phyloP scores from a whole-genome alignment of 805 yeast species.

The Candida quercuum region DNA sequence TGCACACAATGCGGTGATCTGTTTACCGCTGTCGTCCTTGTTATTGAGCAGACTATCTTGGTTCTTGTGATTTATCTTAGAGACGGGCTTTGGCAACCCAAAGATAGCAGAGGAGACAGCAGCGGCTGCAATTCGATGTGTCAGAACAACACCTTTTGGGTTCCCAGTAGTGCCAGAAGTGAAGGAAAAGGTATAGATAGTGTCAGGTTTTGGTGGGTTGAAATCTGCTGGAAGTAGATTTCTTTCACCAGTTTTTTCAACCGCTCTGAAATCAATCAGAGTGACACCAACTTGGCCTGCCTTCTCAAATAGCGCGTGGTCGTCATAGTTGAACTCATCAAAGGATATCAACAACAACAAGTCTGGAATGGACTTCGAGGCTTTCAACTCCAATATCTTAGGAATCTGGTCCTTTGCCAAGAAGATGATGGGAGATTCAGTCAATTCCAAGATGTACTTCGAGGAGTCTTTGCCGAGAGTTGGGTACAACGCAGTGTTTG shows the following conservation, averaged over 20 bases:
- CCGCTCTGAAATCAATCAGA: slow-evolving; percentile 37
- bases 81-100: slow-evolving; percentile 20
- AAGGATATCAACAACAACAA: slow-evolving; percentile 50
- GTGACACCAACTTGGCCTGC: slow-evolving; percentile 28
- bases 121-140: slow-evolving; percentile 46
- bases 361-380: slow-evolving; percentile 23
- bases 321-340: slow-evolving; percentile 39
- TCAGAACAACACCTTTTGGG: slow-evolving; percentile 64
- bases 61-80: slow-evolving; percentile 10
- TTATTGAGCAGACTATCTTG: slow-evolving; percentile 10
- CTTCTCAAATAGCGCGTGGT: slow-evolving; percentile 26
- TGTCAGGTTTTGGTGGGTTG: slow-evolving; percentile 46
- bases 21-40: slow-evolving; percentile 20
- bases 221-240: slow-evolving; percentile 32
- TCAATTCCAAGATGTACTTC: slow-evolving; percentile 51
- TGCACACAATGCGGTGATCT: slow-evolving; percentile 32
- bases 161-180: slow-evolving; percentile 74
- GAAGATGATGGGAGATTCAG: slow-evolving; percentile 57
- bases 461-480: slow-evolving; percentile 55
- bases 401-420: slow-evolving; percentile 45
- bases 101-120: slow-evolving; percentile 37
- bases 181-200: slow-evolving; percentile 57
- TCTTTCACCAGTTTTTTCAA: slow-evolving; percentile 37
- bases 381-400: slow-evolving; percentile 38
- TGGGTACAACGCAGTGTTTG: slow-evolving; percentile 47